A percentile compares a stretch with the other conserved stretches of the same genome.
phyloP scores from a whole-genome alignment of 176 grass and related monocot species.

The Musa beccarii region DNA sequence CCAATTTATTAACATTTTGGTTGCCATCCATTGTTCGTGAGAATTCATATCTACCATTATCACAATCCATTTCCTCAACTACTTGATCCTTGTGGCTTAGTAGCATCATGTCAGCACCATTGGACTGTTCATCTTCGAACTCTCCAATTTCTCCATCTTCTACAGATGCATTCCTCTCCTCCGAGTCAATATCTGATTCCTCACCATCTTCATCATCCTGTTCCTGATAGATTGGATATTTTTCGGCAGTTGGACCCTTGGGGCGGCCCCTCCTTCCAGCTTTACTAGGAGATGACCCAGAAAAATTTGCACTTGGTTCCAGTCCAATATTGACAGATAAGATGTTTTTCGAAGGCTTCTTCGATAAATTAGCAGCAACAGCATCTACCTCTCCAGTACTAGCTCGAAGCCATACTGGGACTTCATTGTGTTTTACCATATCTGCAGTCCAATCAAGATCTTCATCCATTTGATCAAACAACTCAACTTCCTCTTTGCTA shows the following conservation, averaged over 20 bases:
- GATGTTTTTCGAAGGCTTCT: conserved; percentile 67
- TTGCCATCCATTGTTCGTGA: conserved; percentile 25
- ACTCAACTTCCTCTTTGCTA: conserved; percentile 64
- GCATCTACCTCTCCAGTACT: conserved; percentile 63
- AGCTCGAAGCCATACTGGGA: conserved; percentile 89
- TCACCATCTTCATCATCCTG: conserved; percentile 75
- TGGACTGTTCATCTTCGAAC: conserved; percentile 75
- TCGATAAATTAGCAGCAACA: conserved; percentile 51
- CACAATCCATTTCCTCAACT: conserved; percentile 21
- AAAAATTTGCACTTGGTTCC: conserved; percentile 29
- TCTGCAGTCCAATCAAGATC: conserved; percentile 93
- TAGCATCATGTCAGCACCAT: conserved; percentile 37
- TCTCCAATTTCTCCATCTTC: conserved; percentile 66
- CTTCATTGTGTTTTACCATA: conserved; percentile 70
- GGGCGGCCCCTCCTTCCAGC: conserved; percentile 60
- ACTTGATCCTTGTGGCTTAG: conserved; percentile 42
- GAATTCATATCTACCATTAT: conserved; percentile 29
- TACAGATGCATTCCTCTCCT: conserved; percentile 60
- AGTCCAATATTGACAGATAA: conserved; percentile 36
- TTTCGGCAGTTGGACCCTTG: conserved; percentile 29
- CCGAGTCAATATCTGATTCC: conserved; percentile 69
- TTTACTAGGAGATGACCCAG: conserved; percentile 23
- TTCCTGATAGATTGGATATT: conserved; percentile 75
- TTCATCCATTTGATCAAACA: conserved; percentile 99
- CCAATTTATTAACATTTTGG: conserved; percentile 35